A percentile compares a stretch with the other conserved stretches of the same genome.
Conservation (phyloP, 148 eudicot species). For the Drosera capensis region DNA sequence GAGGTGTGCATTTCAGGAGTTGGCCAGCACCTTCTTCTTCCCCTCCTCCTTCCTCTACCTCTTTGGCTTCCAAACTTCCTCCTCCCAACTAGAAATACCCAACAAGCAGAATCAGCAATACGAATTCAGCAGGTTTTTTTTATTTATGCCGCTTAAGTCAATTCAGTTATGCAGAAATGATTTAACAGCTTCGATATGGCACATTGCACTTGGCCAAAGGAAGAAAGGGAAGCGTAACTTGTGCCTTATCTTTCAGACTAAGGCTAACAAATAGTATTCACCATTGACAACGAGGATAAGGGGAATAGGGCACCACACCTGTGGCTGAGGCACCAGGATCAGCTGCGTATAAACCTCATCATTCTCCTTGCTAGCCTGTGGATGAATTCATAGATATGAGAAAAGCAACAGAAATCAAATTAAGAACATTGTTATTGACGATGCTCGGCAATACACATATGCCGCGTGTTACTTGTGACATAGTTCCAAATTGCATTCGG, state of each 20-base stretch:
- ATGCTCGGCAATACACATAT: no score
- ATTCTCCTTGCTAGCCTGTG: slow-evolving; percentile 83
- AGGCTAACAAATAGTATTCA: slow-evolving; percentile 1
- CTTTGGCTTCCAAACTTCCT: slow-evolving; percentile 8
- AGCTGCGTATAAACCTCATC: slow-evolving; percentile 85
- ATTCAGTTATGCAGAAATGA: no score
- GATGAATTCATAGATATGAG: slow-evolving; percentile 1
- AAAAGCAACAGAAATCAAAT: not conserved
- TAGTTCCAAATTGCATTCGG: no score
- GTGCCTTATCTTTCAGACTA: no score
- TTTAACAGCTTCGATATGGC: no score
- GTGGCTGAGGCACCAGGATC: slow-evolving; percentile 54
- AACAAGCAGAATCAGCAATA: slow-evolving; percentile 1
- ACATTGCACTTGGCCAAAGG: no score
- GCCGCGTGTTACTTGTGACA: no score
- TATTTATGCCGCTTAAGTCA: no score
- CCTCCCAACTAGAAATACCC: not conserved
- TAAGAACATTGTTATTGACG: no score
- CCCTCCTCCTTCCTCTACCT: slow-evolving; percentile 21
- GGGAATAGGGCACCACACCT: slow-evolving; percentile 23
- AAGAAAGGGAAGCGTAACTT: no score
- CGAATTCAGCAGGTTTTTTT: not conserved
- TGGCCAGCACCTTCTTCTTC: slow-evolving; percentile 34
- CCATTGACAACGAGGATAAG: no score
- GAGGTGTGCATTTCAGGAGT: slow-evolving; percentile 55